These are phyloP conservation scores for Acrocalymma vagum DNA, from an alignment of 2,329 filamentous ascomycete genomes.

Conservation along the genomic window DNA sequence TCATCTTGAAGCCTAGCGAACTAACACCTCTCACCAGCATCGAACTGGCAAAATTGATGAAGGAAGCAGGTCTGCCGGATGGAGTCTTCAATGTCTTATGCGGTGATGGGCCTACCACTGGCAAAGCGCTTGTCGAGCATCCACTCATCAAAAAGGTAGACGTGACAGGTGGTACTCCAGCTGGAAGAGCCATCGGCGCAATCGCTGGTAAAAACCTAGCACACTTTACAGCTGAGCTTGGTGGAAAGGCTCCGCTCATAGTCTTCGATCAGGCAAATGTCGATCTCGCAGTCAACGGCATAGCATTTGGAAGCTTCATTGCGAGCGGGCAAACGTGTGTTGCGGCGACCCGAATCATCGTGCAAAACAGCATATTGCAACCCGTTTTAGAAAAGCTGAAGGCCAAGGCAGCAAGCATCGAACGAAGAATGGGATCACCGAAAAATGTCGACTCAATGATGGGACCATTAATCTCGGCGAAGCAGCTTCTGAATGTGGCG, in stretches of 20 bases:
- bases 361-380: slow-evolving; percentile 55
- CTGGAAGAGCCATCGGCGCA: slow-evolving; percentile 46
- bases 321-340: slow-evolving; percentile 66
- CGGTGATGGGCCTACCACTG: slow-evolving; percentile 42
- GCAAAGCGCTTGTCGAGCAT: slow-evolving; percentile 46
- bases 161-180: slow-evolving; percentile 48
- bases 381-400: slow-evolving; percentile 51
- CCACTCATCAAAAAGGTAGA: slow-evolving; percentile 48
- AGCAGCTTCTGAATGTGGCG: slow-evolving; percentile 51
- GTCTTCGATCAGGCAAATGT: slow-evolving; percentile 47
- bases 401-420: slow-evolving; percentile 59
- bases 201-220: slow-evolving; percentile 46
- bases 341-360: slow-evolving; percentile 63
- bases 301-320: slow-evolving; percentile 56
- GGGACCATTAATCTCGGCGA: slow-evolving; percentile 69
- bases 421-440: slow-evolving; percentile 65
- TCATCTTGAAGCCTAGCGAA: slow-evolving; percentile 49
- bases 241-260: slow-evolving; percentile 48
- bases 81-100: slow-evolving; percentile 46
- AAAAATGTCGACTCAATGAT: slow-evolving; percentile 67
- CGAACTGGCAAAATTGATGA: slow-evolving; percentile 45
- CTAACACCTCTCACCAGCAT: slow-evolving; percentile 47
- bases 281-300: slow-evolving; percentile 48
- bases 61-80: slow-evolving; percentile 47
- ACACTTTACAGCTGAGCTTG: slow-evolving; percentile 47